Evolutionary conservation across 2,329 filamentous ascomycete species (phyloP).

Genomic region (Aspergillus neoniger): DNA sequence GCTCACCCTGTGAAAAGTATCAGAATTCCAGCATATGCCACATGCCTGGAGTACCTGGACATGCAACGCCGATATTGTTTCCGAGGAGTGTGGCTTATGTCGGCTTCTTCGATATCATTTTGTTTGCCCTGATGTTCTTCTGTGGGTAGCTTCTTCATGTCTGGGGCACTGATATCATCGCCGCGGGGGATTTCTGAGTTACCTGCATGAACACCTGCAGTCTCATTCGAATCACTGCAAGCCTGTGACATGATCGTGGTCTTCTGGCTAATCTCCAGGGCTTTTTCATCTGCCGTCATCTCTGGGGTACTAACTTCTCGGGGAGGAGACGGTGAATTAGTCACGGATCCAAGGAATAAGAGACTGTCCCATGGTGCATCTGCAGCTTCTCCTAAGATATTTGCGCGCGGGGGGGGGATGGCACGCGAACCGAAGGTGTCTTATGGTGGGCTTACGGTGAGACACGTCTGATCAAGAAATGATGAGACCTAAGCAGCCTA

Average conservation of each 20-base stretch:
- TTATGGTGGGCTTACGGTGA: neutral
- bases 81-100: slow-evolving; percentile 33
- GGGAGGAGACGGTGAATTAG: neutral
- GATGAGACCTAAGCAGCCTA: neutral
- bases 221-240: neutral
- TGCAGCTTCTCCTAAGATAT: too few relatives aligned
- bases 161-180: neutral
- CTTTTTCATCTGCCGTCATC: neutral
- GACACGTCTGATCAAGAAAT: neutral
- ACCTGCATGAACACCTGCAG: neutral
- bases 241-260: neutral
- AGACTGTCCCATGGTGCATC: neutral
- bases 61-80: slow-evolving; percentile 28
- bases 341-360: neutral
- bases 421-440: neutral
- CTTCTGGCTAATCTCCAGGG: neutral
- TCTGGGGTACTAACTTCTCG: neutral
- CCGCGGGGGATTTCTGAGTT: neutral
- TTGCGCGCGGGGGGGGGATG: neutral
- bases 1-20: slow-evolving; percentile 57
- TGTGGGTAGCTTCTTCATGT: neutral
- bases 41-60: slow-evolving; percentile 28
- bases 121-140: slow-evolving; percentile 5
- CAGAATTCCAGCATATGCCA: slow-evolving; percentile 52
- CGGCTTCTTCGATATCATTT: slow-evolving; percentile 43